A percentile compares a stretch with the other conserved stretches of the same genome.
These are phyloP conservation scores for Penicillium frequentans DNA, from an alignment of 2,329 filamentous ascomycete genomes.

Conservation along the genomic window DNA sequence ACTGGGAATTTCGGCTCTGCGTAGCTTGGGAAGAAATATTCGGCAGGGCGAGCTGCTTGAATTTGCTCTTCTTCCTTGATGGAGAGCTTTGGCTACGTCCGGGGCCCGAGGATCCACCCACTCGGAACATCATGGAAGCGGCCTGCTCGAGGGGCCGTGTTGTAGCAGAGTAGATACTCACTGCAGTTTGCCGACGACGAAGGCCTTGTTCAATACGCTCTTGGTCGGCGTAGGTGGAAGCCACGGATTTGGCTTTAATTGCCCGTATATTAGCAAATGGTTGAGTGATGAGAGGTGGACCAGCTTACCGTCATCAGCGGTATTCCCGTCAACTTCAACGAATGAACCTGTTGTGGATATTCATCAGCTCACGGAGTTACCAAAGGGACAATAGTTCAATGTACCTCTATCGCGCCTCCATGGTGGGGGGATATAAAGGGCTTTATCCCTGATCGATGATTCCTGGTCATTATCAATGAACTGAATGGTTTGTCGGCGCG, in stretches of 20 bases:
- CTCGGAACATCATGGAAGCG: neutral
- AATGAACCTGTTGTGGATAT: neutral
- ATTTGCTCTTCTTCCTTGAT: neutral
- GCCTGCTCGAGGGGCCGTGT: neutral
- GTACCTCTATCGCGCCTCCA: neutral
- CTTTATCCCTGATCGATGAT: neutral
- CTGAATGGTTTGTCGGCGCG: neutral
- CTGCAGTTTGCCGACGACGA: no score
- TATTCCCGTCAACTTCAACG: neutral
- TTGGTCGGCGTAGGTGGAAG: no score
- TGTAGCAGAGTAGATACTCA: neutral
- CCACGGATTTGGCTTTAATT: no score
- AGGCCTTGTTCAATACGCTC: no score
- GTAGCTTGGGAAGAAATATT: neutral
- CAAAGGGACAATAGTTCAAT: no score
- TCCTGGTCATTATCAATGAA: neutral
- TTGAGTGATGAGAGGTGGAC: neutral
- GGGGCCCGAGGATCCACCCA: neutral
- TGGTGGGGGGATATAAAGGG: neutral
- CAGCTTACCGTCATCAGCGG: neutral
- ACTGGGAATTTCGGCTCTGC: neutral
- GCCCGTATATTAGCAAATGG: no score
- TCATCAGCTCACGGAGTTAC: neutral
- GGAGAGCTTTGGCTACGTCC: neutral
- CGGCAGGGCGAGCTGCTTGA: neutral